Percentiles rank a stretch among this genome's conserved stretches.
phyloP scores from a whole-genome alignment of 2,329 filamentous ascomycete genomes.

The Penicillium freii region DNA sequence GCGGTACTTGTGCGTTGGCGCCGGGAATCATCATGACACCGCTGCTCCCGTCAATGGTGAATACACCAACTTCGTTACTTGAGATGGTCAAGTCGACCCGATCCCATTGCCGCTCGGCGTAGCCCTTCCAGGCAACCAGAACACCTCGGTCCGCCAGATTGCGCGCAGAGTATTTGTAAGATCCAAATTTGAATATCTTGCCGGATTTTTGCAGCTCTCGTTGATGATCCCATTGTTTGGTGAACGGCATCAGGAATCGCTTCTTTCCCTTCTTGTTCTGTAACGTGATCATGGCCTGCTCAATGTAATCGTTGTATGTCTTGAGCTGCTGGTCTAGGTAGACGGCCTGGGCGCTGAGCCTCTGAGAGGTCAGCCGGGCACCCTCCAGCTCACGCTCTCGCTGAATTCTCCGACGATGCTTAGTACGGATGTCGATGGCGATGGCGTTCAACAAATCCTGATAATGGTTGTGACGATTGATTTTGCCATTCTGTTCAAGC shows the following conservation, averaged over 20 bases:
- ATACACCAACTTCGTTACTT: constrained; percentile 90
- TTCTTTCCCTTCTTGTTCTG: constrained; percentile 97
- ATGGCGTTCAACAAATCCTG: constrained; percentile 98
- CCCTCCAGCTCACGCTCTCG: constrained; percentile 82
- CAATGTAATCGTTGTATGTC: constrained; percentile 98
- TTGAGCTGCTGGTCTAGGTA: constrained; percentile 95
- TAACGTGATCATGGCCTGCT: constrained; percentile 94
- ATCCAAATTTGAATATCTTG: constrained; percentile 94
- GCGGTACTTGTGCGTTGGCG: constrained; percentile 79
- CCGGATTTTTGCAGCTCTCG: constrained; percentile 89
- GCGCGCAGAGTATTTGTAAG: constrained; percentile 93
- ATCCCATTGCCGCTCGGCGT: constrained; percentile 79
- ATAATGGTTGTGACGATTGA: constrained; percentile 84
- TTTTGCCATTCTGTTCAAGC: constrained; percentile 81
- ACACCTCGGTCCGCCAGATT: constrained; percentile 91
- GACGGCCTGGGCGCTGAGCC: constrained; percentile 64
- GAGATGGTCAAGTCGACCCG: constrained; percentile 92
- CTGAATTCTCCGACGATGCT: constrained; percentile 89
- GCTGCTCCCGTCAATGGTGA: constrained; percentile 84
- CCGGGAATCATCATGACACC: constrained; percentile 96
- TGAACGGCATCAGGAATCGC: constrained; percentile 91
- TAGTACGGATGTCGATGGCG: constrained; percentile 92
- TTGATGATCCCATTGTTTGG: constrained; percentile 98
- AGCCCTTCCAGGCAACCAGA: constrained; percentile 84
- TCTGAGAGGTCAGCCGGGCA: constrained; percentile 47